phyloP scores from a whole-genome alignment of 1,284 basidiomycete genomes.

The Peniophora sp. region DNA sequence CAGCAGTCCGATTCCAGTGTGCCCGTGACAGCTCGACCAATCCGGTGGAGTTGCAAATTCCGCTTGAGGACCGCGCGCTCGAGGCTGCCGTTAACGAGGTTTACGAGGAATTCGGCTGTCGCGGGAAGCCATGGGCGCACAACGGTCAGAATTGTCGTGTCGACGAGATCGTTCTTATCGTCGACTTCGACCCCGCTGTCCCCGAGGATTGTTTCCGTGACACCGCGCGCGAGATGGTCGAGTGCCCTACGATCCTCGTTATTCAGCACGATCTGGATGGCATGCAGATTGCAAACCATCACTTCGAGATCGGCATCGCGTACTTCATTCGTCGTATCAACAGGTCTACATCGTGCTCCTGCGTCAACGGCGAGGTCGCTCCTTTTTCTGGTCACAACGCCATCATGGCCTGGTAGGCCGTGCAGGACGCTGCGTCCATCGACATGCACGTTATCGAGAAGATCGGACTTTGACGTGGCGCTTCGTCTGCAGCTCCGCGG shows the following conservation, averaged over 20 bases:
- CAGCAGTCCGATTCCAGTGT: background rate
- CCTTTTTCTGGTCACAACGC: constrained; percentile 58
- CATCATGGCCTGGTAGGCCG: constrained; percentile 42
- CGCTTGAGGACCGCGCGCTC: constrained; percentile 30
- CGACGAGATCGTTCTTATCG: constrained; percentile 37
- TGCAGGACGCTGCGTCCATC: constrained; percentile 42
- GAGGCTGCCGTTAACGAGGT: constrained; percentile 34
- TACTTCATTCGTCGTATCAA: constrained; percentile 48
- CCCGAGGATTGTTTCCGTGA: constrained; percentile 54
- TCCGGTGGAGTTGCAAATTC: constrained; percentile 3
- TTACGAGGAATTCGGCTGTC: constrained; percentile 26
- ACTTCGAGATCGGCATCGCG: constrained; percentile 53
- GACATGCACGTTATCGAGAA: constrained; percentile 39
- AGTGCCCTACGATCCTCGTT: constrained; percentile 41
- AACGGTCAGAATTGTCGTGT: constrained; percentile 29
- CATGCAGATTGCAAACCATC: constrained; percentile 51
- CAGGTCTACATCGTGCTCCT: constrained; percentile 32
- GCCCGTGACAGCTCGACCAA: background rate
- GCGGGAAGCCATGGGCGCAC: constrained; percentile 33
- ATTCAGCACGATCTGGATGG: constrained; percentile 44
- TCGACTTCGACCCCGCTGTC: constrained; percentile 51
- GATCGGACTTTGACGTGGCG: constrained; percentile 51
- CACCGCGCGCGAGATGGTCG: constrained; percentile 47
- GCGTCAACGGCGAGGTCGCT: constrained; percentile 35
- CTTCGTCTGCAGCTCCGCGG: constrained; percentile 39